Evolutionary conservation across 805 yeast genomes (phyloP), one percentile per base, ranked within the genome.

Genomic region (Ogataea saltuana): DNA sequence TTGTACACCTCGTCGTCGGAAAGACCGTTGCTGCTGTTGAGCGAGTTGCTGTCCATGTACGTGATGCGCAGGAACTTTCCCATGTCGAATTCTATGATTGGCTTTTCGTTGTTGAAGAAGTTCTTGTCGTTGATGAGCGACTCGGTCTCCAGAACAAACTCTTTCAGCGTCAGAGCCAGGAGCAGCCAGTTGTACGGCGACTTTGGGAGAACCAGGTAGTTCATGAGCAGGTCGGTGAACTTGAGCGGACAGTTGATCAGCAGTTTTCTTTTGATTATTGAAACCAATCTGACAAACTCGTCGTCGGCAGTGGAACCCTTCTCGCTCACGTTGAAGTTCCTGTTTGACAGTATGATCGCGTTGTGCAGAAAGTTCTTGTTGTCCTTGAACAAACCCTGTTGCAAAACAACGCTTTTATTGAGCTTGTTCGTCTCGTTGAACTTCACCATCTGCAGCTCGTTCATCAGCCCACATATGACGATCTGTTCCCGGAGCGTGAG

Each of bases 341-440:
- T 76, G 50, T 76, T 77, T 7, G 76, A 69, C 51, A 77, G 64
- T 12, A 78, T 77, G 15, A 78, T 72, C 0, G 80, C 68, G 54
- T 77, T 76, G 48, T 79, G 83, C 8, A 78, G 56, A 20, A 67
- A 64, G 46, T 71, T 68, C 38, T 68, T 68, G 49, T 68, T 64
- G 26, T 70, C 63, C 19, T 59, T 54, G 37, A 59, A 59, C 3
- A 60, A 44, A 4, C 63, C 62, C 29, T 56, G 57, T 39, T 58
- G 59, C 5, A 49, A 25, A 6, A 55, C 45, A 16, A 50, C 44
- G 28, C 45, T 50, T 26, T 55, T 56, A 37, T 50, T 51, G 11
- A 53, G 39, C 32, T 47, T 51, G 27, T 54, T 59, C n/a, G 59
- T 54, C 32, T 59, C 63, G 30, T 60, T 57, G 39, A 58, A 60